Conservation (phyloP, 306 rosid species). For the Citrullus mucosospermus region DNA sequence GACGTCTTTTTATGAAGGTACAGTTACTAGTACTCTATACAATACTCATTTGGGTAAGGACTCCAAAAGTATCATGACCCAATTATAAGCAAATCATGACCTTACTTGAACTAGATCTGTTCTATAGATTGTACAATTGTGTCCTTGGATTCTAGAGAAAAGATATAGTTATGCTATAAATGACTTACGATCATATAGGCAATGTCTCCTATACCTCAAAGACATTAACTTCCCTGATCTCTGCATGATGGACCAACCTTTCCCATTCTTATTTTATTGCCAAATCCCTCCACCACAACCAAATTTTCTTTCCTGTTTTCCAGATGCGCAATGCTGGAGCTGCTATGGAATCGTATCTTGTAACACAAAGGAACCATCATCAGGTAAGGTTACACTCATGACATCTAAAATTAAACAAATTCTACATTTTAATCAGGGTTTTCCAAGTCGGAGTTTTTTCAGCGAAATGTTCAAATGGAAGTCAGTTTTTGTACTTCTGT, state of each 20-base stretch:
- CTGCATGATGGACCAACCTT: not conserved
- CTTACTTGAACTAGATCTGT: too few relatives aligned
- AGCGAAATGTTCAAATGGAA: too few relatives aligned
- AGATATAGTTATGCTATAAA: not conserved
- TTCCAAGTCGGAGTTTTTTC: too few relatives aligned
- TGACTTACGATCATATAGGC: not conserved
- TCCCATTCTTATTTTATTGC: not conserved
- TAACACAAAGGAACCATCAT: too few relatives aligned
- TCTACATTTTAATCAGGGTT: not conserved
- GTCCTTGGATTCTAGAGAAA: not conserved
- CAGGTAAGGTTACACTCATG: not conserved
- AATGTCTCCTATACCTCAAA: not conserved
- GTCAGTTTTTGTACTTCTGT: not conserved
- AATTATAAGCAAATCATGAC: not conserved
- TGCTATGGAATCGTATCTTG: too few relatives aligned
- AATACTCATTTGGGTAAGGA: not conserved
- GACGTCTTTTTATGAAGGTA: conserved; percentile 84
- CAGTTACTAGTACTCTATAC: not conserved
- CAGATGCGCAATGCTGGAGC: too few relatives aligned
- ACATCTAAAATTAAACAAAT: not conserved
- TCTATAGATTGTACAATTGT: too few relatives aligned
- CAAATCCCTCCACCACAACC: not conserved
- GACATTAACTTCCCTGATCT: not conserved
- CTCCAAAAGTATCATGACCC: not conserved
- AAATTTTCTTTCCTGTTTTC: conserved; percentile 1